Conservation (phyloP, 768 basidiomycete genomes). For the Trametes meyenii region DNA sequence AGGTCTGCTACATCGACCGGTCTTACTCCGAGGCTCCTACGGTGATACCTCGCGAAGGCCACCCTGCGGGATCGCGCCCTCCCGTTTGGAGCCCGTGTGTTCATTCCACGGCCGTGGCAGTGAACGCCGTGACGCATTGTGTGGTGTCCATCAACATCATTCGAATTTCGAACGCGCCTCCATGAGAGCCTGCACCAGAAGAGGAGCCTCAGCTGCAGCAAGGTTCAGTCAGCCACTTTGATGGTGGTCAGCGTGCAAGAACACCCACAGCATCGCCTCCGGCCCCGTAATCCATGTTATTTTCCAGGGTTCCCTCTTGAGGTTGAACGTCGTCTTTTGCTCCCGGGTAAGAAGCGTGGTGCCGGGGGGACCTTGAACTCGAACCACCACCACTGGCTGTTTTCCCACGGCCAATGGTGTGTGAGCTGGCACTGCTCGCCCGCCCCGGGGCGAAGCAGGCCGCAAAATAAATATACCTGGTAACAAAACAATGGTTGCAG, state of each 20-base stretch:
- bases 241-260: slow-evolving; percentile 1
- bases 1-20: background rate
- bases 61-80: slow-evolving; percentile 2
- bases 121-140: background rate
- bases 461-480: too few species aligned
- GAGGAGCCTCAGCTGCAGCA: background rate
- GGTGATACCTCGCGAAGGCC: slow-evolving; percentile 4
- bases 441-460: too few species aligned
- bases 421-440: too few species aligned
- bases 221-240: slow-evolving; percentile 18
- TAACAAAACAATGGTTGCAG: too few species aligned
- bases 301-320: background rate
- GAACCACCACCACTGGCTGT: too few species aligned
- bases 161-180: background rate
- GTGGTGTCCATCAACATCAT: slow-evolving; percentile 12
- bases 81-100: background rate
- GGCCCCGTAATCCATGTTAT: slow-evolving; percentile 2
- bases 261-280: slow-evolving; percentile 23
- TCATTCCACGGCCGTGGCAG: background rate
- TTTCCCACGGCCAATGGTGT: too few species aligned
- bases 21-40: slow-evolving; percentile 1
- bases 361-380: background rate
- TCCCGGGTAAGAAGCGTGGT: background rate
- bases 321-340: background rate
- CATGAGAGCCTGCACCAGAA: slow-evolving; percentile 1